Percentiles rank a stretch among this genome's conserved stretches.
Evolutionary conservation across 768 basidiomycete genomes (phyloP).

Genomic region (Tephrocybe sp.): DNA sequence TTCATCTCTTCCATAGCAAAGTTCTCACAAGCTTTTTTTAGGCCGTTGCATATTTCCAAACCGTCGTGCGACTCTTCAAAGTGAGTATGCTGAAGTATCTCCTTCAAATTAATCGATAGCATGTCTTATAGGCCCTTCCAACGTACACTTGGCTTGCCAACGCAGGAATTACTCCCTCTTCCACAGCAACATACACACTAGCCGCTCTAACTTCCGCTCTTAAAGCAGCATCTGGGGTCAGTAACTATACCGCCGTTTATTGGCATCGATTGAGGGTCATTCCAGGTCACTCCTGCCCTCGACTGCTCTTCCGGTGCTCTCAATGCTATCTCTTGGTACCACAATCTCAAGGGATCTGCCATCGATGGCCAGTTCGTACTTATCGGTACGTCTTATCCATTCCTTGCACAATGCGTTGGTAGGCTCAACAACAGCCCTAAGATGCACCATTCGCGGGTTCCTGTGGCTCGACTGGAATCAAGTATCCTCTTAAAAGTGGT

Average conservation of each 20-base stretch:
- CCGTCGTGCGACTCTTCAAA: conserved; percentile 58
- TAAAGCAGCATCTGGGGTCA: conserved; percentile 49
- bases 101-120: conserved; percentile 11
- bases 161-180: conserved; percentile 74
- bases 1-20: too few species aligned
- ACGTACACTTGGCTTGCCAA: conserved; percentile 70
- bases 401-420: background rate
- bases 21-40: conserved; percentile 25
- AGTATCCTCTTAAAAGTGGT: conserved; percentile 56
- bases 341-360: conserved; percentile 61
- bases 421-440: conserved; percentile 18
- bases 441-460: conserved; percentile 48
- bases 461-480: conserved; percentile 57
- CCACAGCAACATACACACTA: conserved; percentile 54
- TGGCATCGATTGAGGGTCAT: background rate
- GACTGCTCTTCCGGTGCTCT: conserved; percentile 28
- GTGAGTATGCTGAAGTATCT: conserved; percentile 21
- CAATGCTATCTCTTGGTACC: conserved; percentile 56
- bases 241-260: background rate
- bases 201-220: conserved; percentile 53
- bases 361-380: conserved; percentile 63
- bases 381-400: conserved; percentile 41
- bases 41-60: conserved; percentile 67
- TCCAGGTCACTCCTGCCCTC: conserved; percentile 42
- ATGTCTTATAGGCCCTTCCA: conserved; percentile 40